Percentiles rank a stretch among this genome's conserved stretches.
These are phyloP conservation scores for Aphanomyces astaci DNA, from an alignment of 352 stramenopile species.

Conservation along the genomic window DNA sequence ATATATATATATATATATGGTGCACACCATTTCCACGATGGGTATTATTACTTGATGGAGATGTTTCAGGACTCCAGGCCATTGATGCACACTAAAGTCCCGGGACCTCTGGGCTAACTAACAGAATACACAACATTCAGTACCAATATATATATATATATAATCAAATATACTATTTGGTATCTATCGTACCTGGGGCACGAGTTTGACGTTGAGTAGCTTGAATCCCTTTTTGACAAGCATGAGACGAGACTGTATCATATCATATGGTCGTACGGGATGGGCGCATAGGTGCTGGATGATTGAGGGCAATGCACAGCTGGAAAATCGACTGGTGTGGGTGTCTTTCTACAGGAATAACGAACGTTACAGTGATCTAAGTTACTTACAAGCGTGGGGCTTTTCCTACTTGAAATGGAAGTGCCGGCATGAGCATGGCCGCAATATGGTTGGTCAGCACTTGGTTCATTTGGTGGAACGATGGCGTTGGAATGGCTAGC, in stretches of 20 bases:
- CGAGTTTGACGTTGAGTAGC: constrained; percentile 59
- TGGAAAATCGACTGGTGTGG: constrained; percentile 29
- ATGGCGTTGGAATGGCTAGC: constrained; percentile 47
- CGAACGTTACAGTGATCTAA: not conserved
- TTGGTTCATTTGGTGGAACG: constrained; percentile 51
- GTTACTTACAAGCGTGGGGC: not conserved
- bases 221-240: constrained; percentile 47
- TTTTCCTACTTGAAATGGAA: not conserved
- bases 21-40: no score
- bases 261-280: constrained; percentile 30
- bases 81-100: constrained; percentile 65
- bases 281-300: constrained; percentile 46
- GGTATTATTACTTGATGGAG: constrained; percentile 44
- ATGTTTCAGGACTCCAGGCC: constrained; percentile 62
- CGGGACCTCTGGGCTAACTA: constrained; percentile 42
- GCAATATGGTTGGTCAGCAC: constrained; percentile 56
- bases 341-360: not conserved
- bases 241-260: not conserved
- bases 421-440: constrained; percentile 37
- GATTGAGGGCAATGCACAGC: constrained; percentile 26
- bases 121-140: not conserved
- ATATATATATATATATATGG: not conserved
- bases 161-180: no score
- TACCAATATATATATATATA: no score
- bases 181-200: constrained; percentile 41